Conservation (phyloP, 2,329 filamentous ascomycete species). For the Elsinoe batatas region DNA sequence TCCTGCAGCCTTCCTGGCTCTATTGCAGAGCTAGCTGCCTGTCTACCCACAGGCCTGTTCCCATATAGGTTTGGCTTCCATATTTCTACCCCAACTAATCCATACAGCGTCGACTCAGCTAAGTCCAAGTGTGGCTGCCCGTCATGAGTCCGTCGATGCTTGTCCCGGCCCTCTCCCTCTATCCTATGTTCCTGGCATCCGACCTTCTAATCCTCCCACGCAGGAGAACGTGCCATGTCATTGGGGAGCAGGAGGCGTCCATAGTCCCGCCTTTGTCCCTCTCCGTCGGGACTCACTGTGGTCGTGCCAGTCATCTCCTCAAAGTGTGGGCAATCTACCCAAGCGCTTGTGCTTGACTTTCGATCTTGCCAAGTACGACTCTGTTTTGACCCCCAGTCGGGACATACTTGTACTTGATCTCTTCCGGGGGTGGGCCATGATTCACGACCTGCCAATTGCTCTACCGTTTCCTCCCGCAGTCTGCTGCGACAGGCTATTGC, state of each 20-base stretch:
- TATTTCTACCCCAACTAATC: neutral
- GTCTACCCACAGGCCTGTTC: neutral
- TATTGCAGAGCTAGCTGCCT: neutral
- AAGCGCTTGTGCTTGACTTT: neutral
- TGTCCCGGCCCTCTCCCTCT: neutral
- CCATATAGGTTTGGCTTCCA: neutral
- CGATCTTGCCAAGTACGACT: conserved; percentile 1
- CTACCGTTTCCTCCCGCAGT: neutral
- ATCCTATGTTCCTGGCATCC: neutral
- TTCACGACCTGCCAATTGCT: neutral
- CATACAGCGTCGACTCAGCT: neutral
- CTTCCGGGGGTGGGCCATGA: neutral
- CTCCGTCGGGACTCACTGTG: neutral
- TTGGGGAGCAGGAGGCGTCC: neutral
- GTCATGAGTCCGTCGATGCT: neutral
- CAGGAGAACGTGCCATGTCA: neutral
- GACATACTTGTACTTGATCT: conserved; percentile 5
- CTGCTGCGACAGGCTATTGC: neutral
- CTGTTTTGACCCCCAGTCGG: neutral
- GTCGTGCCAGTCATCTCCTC: neutral
- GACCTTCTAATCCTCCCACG: neutral
- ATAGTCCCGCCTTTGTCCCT: neutral
- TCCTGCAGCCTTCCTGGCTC: neutral
- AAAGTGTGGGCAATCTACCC: neutral
- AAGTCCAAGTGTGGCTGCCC: conserved; percentile 1